These are phyloP conservation scores for Aspergillus sp. DNA, from an alignment of 2,329 filamentous ascomycete genomes.

Conservation along the genomic window DNA sequence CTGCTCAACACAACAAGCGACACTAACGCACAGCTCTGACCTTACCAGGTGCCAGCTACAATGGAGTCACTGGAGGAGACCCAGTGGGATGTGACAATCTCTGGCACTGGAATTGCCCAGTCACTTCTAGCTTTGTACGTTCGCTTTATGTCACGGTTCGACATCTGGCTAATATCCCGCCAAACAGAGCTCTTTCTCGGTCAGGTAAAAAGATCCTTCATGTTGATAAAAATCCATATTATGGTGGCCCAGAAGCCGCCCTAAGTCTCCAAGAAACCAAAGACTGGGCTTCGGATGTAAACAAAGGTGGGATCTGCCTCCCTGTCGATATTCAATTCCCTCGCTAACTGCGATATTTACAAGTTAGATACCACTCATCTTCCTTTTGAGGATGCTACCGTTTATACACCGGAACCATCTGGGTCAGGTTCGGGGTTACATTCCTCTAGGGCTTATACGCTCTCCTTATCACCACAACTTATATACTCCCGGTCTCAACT, in stretches of 20 bases:
- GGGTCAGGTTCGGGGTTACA: slow-evolving; percentile 27
- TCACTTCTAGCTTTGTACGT: slow-evolving; percentile 75
- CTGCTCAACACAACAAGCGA: slow-evolving; percentile 13
- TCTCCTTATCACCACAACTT: slow-evolving; percentile 81
- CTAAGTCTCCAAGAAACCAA: slow-evolving; percentile 81
- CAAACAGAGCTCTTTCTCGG: slow-evolving; percentile 80
- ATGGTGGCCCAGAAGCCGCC: slow-evolving; percentile 82
- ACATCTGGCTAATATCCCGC: slow-evolving; percentile 51
- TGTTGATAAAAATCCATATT: slow-evolving; percentile 82
- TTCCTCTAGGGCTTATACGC: slow-evolving; percentile 71
- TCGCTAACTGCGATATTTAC: slow-evolving; percentile 10
- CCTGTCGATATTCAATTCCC: neutral
- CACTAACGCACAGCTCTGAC: slow-evolving; percentile 19
- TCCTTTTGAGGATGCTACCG: slow-evolving; percentile 42
- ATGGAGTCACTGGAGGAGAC: slow-evolving; percentile 77
- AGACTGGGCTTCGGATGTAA: slow-evolving; percentile 62
- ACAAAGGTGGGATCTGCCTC: slow-evolving; percentile 33
- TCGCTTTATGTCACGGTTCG: slow-evolving; percentile 3
- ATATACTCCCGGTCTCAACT: slow-evolving; percentile 81
- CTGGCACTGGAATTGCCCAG: slow-evolving; percentile 74
- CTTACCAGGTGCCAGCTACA: slow-evolving; percentile 12
- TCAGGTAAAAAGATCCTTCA: slow-evolving; percentile 90
- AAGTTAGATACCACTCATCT: slow-evolving; percentile 34
- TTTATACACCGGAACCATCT: slow-evolving; percentile 25
- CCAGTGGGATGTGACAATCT: slow-evolving; percentile 76